A percentile compares a stretch with the other conserved stretches of the same genome.
phyloP scores from a whole-genome alignment of 2,329 filamentous ascomycete genomes.

The Aspergillus fructus region DNA sequence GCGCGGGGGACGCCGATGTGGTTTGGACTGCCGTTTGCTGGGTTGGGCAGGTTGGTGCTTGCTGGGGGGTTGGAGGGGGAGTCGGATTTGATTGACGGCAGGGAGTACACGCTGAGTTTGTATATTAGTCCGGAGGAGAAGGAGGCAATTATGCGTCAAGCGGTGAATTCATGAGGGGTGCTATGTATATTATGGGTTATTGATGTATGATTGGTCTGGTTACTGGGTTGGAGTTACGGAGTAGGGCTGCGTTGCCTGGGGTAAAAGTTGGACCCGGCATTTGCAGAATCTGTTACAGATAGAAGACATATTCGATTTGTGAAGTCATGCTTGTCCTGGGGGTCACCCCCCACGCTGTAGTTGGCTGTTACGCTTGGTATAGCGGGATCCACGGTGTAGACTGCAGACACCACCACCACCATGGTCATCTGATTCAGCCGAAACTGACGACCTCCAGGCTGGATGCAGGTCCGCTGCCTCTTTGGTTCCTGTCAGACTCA shows the following conservation, averaged over 20 bases:
- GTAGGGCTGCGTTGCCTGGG: background rate
- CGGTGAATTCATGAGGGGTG: background rate
- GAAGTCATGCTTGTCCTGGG: no score
- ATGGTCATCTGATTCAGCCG: no score
- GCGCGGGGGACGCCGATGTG: slow-evolving; percentile 16
- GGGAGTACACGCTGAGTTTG: slow-evolving; percentile 24
- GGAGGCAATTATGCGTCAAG: slow-evolving; percentile 7
- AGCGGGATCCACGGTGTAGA: no score
- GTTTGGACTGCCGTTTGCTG: slow-evolving; percentile 20
- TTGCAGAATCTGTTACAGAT: background rate
- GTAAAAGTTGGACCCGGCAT: background rate
- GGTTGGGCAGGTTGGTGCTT: slow-evolving; percentile 20
- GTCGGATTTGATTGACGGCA: slow-evolving; percentile 23
- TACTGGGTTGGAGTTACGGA: background rate
- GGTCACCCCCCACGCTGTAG: no score
- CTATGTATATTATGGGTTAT: slow-evolving; percentile 2
- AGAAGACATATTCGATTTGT: no score
- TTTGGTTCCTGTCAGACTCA: no score
- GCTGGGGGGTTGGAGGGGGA: slow-evolving; percentile 15
- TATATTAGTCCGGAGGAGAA: slow-evolving; percentile 23
- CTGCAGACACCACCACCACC: no score
- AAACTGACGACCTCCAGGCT: no score
- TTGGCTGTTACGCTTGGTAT: no score
- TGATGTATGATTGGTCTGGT: background rate
- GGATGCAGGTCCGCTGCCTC: no score